phyloP scores from a whole-genome alignment of 2,329 filamentous ascomycete species.

The Diplodia mutila region DNA sequence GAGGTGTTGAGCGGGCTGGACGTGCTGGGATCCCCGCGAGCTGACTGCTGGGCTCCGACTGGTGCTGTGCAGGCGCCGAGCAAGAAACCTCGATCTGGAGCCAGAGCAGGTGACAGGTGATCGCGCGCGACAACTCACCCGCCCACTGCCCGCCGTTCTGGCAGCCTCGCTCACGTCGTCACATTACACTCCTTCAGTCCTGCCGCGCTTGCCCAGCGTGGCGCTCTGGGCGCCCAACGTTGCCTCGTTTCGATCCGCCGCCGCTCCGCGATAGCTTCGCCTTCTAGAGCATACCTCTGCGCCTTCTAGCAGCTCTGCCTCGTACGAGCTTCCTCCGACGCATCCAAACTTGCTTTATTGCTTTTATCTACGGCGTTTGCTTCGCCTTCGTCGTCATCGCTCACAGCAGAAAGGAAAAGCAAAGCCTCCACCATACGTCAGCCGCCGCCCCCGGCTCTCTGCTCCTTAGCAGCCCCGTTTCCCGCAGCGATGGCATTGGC shows the following conservation, averaged over 20 bases:
- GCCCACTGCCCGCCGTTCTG: neutral
- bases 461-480: neutral
- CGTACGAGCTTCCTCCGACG: constrained; percentile 24
- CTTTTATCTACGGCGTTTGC: constrained; percentile 2
- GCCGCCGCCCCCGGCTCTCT: neutral
- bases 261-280: constrained; percentile 3
- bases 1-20: constrained; percentile 18
- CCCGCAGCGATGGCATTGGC: neutral
- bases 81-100: neutral
- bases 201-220: neutral
- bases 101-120: constrained; percentile 3
- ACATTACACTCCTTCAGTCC: constrained; percentile 1
- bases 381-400: constrained; percentile 20
- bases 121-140: constrained; percentile 15
- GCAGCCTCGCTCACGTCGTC: constrained; percentile 4
- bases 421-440: constrained; percentile 21
- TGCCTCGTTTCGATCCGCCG: constrained; percentile 1
- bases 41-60: constrained; percentile 6
- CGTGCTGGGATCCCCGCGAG: constrained; percentile 15
- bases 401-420: neutral
- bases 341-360: neutral
- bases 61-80: constrained; percentile 7
- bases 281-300: constrained; percentile 4
- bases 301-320: constrained; percentile 12
- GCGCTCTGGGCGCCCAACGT: constrained; percentile 3